These are phyloP conservation scores for Syzygium jambos DNA, from an alignment of 345 rosid genomes.

Conservation along the genomic window DNA sequence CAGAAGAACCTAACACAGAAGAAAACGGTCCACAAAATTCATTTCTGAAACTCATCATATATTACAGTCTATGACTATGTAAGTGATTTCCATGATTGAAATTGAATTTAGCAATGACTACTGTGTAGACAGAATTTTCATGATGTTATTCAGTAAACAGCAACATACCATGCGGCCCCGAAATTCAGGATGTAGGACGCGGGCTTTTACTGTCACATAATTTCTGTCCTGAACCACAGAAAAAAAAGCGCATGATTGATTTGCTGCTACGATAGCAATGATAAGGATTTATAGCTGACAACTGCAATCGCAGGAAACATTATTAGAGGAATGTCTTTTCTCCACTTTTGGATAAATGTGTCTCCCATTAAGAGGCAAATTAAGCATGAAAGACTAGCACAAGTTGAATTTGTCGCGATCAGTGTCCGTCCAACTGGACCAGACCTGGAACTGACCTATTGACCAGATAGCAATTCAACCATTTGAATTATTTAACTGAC, in stretches of 20 bases:
- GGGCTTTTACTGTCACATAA: constrained; percentile 61
- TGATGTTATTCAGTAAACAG: not conserved
- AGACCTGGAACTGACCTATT: not conserved
- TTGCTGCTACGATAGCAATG: not conserved
- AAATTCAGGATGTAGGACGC: constrained; percentile 75
- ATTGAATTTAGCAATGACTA: not conserved
- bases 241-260: not conserved
- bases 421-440: not conserved
- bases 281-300: not conserved
- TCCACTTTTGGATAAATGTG: not conserved
- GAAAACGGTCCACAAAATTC: not conserved
- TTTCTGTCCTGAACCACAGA: constrained; percentile 66
- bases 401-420: not conserved
- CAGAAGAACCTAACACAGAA: not conserved
- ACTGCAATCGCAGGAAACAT: not conserved
- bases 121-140: not conserved
- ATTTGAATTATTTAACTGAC: not conserved
- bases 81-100: not conserved
- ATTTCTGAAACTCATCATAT: not conserved
- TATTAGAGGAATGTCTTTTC: not conserved
- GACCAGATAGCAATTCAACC: not conserved
- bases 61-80: not conserved
- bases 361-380: not conserved
- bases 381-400: not conserved
- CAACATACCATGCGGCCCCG: constrained; percentile 94